Percentiles rank a stretch among this genome's conserved stretches.
Conservation (phyloP, 2,329 filamentous ascomycete genomes). For the Monosporascus sp. region DNA sequence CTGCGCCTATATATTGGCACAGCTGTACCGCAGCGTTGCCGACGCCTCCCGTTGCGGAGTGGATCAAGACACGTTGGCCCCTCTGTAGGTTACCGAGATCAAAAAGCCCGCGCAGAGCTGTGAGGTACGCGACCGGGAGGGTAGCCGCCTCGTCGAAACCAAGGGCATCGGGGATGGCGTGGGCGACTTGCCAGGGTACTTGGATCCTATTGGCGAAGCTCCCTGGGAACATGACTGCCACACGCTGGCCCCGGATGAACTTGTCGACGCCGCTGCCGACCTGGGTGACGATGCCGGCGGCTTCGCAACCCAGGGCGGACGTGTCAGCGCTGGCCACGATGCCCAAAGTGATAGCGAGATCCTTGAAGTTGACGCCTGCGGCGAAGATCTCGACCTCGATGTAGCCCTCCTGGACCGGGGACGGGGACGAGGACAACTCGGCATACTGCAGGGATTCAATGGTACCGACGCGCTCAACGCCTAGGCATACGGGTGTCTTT, state of each 20-base stretch:
- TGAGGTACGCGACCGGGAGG: conserved; percentile 12
- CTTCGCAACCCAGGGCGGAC: too few species aligned
- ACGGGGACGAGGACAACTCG: background rate
- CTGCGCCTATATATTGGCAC: conserved; percentile 1
- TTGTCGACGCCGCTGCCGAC: too few species aligned
- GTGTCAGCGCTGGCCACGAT: background rate
- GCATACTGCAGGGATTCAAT: conserved; percentile 1
- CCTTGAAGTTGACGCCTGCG: conserved; percentile 1
- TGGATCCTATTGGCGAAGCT: background rate
- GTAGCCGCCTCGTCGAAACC: background rate
- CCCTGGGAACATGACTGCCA: background rate
- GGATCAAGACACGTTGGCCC: conserved; percentile 9
- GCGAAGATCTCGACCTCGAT: conserved; percentile 1
- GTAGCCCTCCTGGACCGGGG: background rate
- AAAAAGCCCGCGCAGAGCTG: background rate
- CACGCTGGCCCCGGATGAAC: background rate
- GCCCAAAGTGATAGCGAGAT: background rate
- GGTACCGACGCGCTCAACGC: background rate
- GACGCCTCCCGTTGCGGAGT: conserved; percentile 10
- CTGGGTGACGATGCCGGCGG: too few species aligned
- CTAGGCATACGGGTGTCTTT: conserved; percentile 1
- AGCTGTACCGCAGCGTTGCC: conserved; percentile 10
- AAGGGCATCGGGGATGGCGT: background rate
- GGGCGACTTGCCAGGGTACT: background rate
- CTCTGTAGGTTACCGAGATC: background rate